Base-by-base conservation (phyloP, 2,329 filamentous ascomycete genomes). In the Apiospora aurea region DNA sequence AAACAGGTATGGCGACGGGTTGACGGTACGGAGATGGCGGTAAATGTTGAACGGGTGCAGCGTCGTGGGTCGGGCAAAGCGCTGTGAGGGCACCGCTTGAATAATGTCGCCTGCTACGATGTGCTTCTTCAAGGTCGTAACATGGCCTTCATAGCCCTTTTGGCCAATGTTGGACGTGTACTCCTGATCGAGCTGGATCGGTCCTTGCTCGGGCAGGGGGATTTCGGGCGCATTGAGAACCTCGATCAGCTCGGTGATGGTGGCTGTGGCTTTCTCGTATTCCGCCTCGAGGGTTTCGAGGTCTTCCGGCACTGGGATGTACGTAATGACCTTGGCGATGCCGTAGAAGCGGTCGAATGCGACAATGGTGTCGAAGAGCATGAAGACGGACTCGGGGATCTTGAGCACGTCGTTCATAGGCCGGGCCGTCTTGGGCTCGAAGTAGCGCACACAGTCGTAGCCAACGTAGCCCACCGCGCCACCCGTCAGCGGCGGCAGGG, bases 31-130 rank as follows among this genome's bases (percentile, higher is more conserved):
- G 49, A 99, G 88, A 81, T 97, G 94, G 71, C 96, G 91, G 87
- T 98, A 99, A 78, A 99, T 94, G 86, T 98, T 99, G 88, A 98
- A 99, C 0, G 96, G 96, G 82, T 99, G 96, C 61, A 99, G 87
- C 71, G 90, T 91, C 2, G 96, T 99, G 18, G 95, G 95, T 41
- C 96, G 90, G 10, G 95, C 92, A 80, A 98, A 94, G 70, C 96
- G 91, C 84, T 99, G 96, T 57, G 95, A 98, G 1, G 96, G 96
- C 21, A 99, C 96, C 0, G 95, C 94, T 82, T 99, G 96, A 83
- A 99, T 98, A 80, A 99, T 98, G 85, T 98, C 95, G 76, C 96
- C 96, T 74, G 90, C 88, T 77, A 90, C 88, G 77, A 99, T 98
- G 86, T 98, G 96, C 83, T 94, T 88, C 86, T 98, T 98, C 73